Evolutionary conservation across 306 rosid species (phyloP).

Genomic region (Carpinus fangiana): DNA sequence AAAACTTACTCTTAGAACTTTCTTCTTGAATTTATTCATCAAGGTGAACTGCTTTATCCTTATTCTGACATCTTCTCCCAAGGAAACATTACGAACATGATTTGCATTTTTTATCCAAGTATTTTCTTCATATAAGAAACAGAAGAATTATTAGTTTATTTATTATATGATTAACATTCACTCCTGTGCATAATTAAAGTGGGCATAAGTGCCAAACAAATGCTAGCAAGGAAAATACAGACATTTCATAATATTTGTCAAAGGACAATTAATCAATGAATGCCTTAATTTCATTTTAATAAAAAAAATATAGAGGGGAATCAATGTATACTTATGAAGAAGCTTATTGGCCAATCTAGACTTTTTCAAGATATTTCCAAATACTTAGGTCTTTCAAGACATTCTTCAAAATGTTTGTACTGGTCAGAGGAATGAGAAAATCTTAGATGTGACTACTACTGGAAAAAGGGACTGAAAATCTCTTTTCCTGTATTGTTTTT

Average conservation of each 20-base stretch:
- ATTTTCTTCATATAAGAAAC: slow-evolving; percentile 53
- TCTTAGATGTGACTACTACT: background rate
- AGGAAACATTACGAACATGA: slow-evolving; percentile 52
- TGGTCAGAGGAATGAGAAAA: background rate
- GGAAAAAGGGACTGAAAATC: background rate
- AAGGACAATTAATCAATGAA: background rate
- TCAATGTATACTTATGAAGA: background rate
- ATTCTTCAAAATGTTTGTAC: background rate
- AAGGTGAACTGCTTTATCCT: slow-evolving; percentile 88
- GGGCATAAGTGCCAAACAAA: background rate
- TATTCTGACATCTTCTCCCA: slow-evolving; percentile 78
- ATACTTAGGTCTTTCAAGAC: background rate
- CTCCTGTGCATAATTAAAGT: background rate
- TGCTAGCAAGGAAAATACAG: background rate
- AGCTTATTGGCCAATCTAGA: background rate
- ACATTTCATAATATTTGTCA: background rate
- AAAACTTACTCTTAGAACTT: slow-evolving; percentile 81
- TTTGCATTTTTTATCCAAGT: slow-evolving; percentile 73
- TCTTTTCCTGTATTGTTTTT: background rate
- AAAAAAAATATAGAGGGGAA: no score
- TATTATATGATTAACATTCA: background rate
- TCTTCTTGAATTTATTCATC: slow-evolving; percentile 94
- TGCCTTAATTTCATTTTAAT: background rate
- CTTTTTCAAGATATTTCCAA: background rate
- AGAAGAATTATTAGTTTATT: slow-evolving; percentile 26